These are phyloP conservation scores for Choanephora cucurbitarum DNA, from an alignment of 371 early-diverging fungal species.

Conservation along the genomic window DNA sequence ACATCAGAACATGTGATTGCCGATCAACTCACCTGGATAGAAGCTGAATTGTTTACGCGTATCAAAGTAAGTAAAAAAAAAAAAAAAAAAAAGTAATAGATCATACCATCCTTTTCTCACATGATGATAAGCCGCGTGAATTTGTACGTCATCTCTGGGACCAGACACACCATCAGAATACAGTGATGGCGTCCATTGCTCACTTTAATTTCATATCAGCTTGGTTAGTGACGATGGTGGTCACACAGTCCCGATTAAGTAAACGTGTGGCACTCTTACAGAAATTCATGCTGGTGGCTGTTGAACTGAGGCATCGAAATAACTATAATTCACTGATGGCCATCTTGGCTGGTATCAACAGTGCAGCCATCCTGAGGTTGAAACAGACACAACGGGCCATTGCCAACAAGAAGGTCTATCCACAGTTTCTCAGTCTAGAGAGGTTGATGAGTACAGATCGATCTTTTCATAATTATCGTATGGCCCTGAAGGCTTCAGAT, in stretches of 20 bases:
- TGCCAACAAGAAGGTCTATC: slow-evolving; percentile 49
- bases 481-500: slow-evolving; percentile 53
- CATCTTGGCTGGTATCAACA: slow-evolving; percentile 71
- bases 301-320: slow-evolving; percentile 57
- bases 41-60: slow-evolving; percentile 40
- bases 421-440: slow-evolving; percentile 62
- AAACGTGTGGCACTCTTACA: slow-evolving; percentile 64
- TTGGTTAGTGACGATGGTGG: slow-evolving; percentile 70
- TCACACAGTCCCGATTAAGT: slow-evolving; percentile 57
- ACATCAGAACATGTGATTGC: slow-evolving; percentile 52
- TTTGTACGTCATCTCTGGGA: slow-evolving; percentile 59
- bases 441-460: slow-evolving; percentile 67
- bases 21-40: slow-evolving; percentile 68
- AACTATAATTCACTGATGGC: slow-evolving; percentile 78
- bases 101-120: too few relatives aligned
- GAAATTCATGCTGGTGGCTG: slow-evolving; percentile 65
- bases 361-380: slow-evolving; percentile 63
- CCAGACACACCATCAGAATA: slow-evolving; percentile 22
- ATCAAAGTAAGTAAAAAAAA: slow-evolving; percentile 28
- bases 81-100: too few relatives aligned
- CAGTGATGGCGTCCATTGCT: slow-evolving; percentile 55
- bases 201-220: slow-evolving; percentile 65
- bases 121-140: slow-evolving; percentile 52
- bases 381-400: slow-evolving; percentile 62
- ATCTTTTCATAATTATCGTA: slow-evolving; percentile 64